Evolutionary conservation across 2,329 filamentous ascomycete genomes (phyloP).

Genomic region (Colletotrichum spaethianum): DNA sequence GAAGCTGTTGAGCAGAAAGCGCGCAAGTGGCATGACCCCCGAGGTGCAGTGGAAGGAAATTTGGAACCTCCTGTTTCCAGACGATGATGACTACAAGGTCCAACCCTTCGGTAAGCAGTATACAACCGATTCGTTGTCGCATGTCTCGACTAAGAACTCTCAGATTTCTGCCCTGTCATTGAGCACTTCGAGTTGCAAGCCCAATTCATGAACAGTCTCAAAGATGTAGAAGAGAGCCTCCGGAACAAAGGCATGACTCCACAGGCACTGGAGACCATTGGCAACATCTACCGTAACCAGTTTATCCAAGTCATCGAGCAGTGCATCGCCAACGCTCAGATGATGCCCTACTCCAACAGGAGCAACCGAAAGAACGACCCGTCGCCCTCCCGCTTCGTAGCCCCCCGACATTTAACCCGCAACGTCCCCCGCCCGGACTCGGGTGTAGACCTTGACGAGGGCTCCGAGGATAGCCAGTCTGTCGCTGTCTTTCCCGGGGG

Average conservation of each 20-base stretch:
- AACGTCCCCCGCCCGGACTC: conserved; percentile 54
- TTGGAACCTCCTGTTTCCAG: conserved; percentile 59
- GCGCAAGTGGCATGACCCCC: conserved; percentile 54
- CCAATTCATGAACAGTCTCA: conserved; percentile 52
- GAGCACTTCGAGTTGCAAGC: conserved; percentile 57
- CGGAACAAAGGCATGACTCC: conserved; percentile 56
- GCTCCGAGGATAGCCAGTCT: conserved; percentile 50
- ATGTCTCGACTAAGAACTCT: neutral
- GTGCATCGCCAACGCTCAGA: conserved; percentile 53
- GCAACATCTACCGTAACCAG: conserved; percentile 57
- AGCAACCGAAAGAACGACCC: conserved; percentile 57
- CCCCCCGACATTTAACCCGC: conserved; percentile 44
- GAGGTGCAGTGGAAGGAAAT: conserved; percentile 58
- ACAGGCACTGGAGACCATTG: conserved; percentile 55
- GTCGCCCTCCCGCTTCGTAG: conserved; percentile 27
- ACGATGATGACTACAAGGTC: conserved; percentile 54
- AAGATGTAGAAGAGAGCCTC: conserved; percentile 51
- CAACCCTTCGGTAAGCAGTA: conserved; percentile 48
- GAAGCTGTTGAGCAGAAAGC: conserved; percentile 56
- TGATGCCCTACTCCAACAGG: conserved; percentile 56
- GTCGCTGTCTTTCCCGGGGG: conserved; percentile 28
- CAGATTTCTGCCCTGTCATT: conserved; percentile 58
- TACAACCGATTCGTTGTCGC: too few species aligned
- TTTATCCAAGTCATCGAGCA: conserved; percentile 57
- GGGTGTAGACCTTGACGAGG: conserved; percentile 56